Base-by-base conservation (phyloP, 352 stramenopile genomes). In the Phytophthora hibernalis region DNA sequence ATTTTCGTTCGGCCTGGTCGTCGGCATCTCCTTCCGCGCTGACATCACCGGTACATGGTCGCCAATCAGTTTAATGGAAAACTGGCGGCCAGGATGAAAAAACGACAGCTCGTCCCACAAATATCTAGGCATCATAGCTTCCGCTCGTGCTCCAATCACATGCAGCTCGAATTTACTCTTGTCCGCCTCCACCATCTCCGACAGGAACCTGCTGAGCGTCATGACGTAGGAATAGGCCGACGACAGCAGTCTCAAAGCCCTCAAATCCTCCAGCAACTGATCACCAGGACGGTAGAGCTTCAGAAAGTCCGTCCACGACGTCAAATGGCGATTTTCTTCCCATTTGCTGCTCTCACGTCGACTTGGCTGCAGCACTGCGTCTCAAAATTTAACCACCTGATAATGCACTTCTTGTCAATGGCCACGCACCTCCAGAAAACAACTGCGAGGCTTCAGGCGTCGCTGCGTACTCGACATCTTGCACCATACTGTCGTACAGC, bases 91-190 rank as follows among this genome's bases (percentile, higher is more conserved):
- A 2, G 76, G 72, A 53, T 85, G 60, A 26, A 88, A 72, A 13
- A 82, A 76, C 12, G 59, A 65, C 9, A 91, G 53, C 16, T 90
- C 83, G 22, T 87, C 70, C 85, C 85, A 93, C 16, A 93, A 56
- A 65, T 89, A 81, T 11, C 65, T 70, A 51, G 85, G 85, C 83
- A 92, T 91, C 65, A 79, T 90, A 2, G 85, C 85, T 69, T 93
- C 85, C 5, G 85, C 85, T 0, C 85, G 82, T 5, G 85, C 85
- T 37, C 85, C 85, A 21, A 93, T 59, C 18, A 93, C 72, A 58
- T 89, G 82, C 3, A 93, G 47, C 6, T 72, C 45, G 15, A 81
- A 26, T 12, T 40, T 64, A 33, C 21, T 0, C 35, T 61, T 55
- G 16, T 47, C 35, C 16, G 5, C 6, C 15, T 68, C 55, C 35